Evolutionary conservation across 208 protist genomes (phyloP).

Genomic region (Acanthamoeba quina): DNA sequence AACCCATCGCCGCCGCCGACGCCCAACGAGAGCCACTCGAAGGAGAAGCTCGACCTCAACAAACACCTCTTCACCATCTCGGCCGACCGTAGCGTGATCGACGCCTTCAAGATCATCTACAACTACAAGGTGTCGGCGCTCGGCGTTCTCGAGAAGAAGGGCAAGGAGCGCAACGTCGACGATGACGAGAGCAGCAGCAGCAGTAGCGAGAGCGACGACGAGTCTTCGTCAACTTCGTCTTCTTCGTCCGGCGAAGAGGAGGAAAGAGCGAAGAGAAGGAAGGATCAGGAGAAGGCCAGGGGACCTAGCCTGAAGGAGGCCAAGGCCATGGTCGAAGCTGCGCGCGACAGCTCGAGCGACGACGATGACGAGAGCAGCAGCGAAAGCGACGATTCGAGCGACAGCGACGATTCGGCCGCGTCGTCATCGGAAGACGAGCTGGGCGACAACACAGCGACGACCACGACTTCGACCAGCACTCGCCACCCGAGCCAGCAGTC

Average conservation of each 20-base stretch:
- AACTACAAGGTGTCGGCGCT: slow-evolving; percentile 65
- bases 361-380: slow-evolving; percentile 24
- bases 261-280: background rate
- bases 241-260: background rate
- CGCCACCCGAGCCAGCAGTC: no score
- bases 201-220: background rate
- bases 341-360: background rate
- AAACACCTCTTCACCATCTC: slow-evolving; percentile 65
- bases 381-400: background rate
- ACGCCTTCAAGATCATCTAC: slow-evolving; percentile 59
- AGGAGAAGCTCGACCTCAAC: slow-evolving; percentile 55
- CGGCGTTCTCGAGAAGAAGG: slow-evolving; percentile 67
- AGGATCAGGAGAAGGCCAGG: slow-evolving; percentile 31
- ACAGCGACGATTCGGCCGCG: background rate
- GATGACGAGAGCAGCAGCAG: background rate
- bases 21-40: background rate
- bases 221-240: background rate
- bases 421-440: background rate
- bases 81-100: slow-evolving; percentile 56
- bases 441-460: background rate
- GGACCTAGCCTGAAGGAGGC: slow-evolving; percentile 22
- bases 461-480: background rate
- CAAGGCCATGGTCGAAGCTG: slow-evolving; percentile 28
- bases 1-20: background rate
- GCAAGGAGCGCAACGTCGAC: slow-evolving; percentile 39